These are phyloP conservation scores for Paramecium sexaurelia DNA, from an alignment of 73 alveolate species.

Conservation along the genomic window DNA sequence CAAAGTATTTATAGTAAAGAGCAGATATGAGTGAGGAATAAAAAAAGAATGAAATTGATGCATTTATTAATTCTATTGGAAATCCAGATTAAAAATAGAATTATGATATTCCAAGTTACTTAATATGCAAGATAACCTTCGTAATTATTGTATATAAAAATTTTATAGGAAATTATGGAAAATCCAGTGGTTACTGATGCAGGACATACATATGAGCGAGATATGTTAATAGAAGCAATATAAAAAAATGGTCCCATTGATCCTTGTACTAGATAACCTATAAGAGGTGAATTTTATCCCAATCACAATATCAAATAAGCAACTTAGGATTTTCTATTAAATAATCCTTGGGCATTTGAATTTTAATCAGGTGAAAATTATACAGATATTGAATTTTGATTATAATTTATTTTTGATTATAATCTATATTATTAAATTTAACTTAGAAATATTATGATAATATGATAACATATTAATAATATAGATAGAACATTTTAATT, in stretches of 20 bases:
- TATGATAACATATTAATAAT: too few relatives aligned
- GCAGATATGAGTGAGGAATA: not conserved
- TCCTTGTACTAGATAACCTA: slow-evolving; percentile 41
- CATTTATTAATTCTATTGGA: slow-evolving; percentile 11
- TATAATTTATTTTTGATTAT: not conserved
- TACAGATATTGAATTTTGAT: slow-evolving; percentile 45
- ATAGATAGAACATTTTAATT: too few relatives aligned
- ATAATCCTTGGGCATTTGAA: slow-evolving; percentile 60
- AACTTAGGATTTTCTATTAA: not conserved
- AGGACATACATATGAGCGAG: slow-evolving; percentile 45
- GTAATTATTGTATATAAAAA: not conserved
- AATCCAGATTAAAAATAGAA: not conserved
- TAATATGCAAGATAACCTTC: slow-evolving; percentile 31
- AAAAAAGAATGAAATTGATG: not conserved
- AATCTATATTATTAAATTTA: not conserved
- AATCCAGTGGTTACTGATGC: slow-evolving; percentile 42
- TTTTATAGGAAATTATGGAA: slow-evolving; percentile 35
- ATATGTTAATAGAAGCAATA: not conserved
- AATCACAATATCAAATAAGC: slow-evolving; percentile 35
- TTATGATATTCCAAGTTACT: slow-evolving; percentile 36
- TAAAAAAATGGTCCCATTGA: slow-evolving; percentile 40
- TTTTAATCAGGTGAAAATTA: not conserved
- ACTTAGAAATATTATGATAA: too few relatives aligned
- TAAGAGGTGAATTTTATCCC: slow-evolving; percentile 33
- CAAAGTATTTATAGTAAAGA: not conserved